Base-by-base conservation (phyloP, 2,329 filamentous ascomycete genomes). In the Colletotrichum trifolii region DNA sequence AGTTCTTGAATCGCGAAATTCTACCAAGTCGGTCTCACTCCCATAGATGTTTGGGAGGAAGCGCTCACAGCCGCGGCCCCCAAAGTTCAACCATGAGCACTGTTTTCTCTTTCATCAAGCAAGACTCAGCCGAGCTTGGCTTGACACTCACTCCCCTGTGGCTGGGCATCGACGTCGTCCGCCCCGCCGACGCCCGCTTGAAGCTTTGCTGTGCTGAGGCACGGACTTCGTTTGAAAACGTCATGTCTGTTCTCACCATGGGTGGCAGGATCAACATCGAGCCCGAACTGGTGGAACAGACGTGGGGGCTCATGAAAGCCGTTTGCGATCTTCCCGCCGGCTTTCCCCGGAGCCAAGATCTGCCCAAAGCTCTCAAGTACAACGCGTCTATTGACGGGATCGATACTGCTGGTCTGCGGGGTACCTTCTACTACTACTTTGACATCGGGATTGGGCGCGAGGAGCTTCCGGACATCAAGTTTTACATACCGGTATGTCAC, bases 401-500 rank as follows among this genome's bases (percentile, higher is more conserved):
- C 12, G 52, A 62, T 6, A 56, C 52, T 12, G 52, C 45, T 1
- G 59, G 59, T 8, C 52, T 62, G 8, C 56, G 59, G 59, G 59
- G 59, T 1, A 62, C 52, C 2, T 62, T 62, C 11, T 52, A 34
- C 3, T 62, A 62, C 38, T 62, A 62, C 38, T 62, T 62, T 11
- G 52, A 62, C 3, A 42, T n/a, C n/a, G n/a, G 17, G 17, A 17
- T 17, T 17, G 2, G 52, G 17, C 45, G 33, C n/a, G 13, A 57
- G 4, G 46, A 34, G 10, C 10, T 56, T 6, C 59, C 59, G 1
- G 59, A 57, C 33, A 15, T 62, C n/a, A 57, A 57, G 8, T 56
- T 57, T 2, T 62, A 62, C 33, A 62, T 62, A 8, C 59, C 59
- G n/a, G 59, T 62, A 0, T 62, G 59, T 8, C 59, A 62, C 38